Conservation (phyloP, 164 flowering plant species). For the Akebia trifoliata region DNA sequence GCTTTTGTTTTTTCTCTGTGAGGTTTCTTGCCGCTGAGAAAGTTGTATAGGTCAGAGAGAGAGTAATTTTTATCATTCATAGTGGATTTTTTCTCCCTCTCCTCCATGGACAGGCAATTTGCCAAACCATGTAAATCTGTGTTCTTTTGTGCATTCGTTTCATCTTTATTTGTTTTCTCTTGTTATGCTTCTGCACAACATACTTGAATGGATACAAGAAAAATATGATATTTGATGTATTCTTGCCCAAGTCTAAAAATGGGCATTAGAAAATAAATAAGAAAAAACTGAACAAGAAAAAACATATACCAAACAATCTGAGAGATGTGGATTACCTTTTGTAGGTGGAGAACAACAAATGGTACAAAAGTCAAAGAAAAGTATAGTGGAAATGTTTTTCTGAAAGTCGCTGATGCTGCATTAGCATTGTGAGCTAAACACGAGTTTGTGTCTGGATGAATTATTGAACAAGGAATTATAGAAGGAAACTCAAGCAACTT, state of each 20-base stretch:
- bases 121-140: too few species aligned
- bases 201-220: too few species aligned
- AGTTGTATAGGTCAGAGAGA: too few species aligned
- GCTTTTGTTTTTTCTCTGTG: too few species aligned
- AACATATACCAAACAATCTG: background rate
- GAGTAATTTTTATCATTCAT: too few species aligned
- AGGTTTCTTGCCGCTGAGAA: too few species aligned
- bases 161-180: too few species aligned
- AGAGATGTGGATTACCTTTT: slow-evolving; percentile 56
- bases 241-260: background rate
- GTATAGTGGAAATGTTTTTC: slow-evolving; percentile 96
- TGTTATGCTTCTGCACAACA: too few species aligned
- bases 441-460: slow-evolving; percentile 77
- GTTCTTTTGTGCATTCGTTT: too few species aligned
- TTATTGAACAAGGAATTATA: slow-evolving; percentile 85
- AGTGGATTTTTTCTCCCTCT: too few species aligned
- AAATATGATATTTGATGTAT: too few species aligned
- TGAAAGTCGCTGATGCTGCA: slow-evolving; percentile 81
- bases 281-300: background rate
- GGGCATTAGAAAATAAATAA: background rate
- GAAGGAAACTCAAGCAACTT: slow-evolving; percentile 71
- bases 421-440: slow-evolving; percentile 74
- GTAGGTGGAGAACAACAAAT: slow-evolving; percentile 80
- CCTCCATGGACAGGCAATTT: too few species aligned
- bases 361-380: slow-evolving; percentile 98